Evolutionary conservation across 2,329 filamentous ascomycete species (phyloP).

Genomic region (Claviceps sp.): DNA sequence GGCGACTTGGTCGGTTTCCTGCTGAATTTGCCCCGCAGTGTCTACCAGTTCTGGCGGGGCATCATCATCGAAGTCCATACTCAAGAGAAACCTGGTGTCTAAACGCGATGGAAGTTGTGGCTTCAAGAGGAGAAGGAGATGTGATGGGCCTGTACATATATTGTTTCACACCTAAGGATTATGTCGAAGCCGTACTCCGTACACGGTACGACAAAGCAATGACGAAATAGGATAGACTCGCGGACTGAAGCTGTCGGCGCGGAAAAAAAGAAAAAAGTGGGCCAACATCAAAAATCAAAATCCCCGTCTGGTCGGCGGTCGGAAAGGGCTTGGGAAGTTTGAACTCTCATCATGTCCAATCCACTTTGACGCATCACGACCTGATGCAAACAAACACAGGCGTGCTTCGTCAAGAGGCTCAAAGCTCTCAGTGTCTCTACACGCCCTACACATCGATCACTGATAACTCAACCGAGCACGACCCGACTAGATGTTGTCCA

Average conservation of each 20-base stretch:
- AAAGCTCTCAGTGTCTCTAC: neutral
- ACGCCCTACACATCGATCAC: neutral
- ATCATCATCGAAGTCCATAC: slow-evolving; percentile 54
- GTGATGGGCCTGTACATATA: no score
- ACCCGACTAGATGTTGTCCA: neutral
- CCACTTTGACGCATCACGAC: neutral
- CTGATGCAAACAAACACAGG: no score
- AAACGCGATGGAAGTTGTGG: neutral
- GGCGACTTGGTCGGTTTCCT: slow-evolving; percentile 31
- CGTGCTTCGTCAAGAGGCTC: no score
- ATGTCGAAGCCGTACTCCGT: no score
- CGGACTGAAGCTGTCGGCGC: neutral
- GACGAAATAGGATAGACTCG: neutral
- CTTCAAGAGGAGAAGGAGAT: neutral
- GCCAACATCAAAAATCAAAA: neutral
- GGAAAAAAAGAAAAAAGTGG: neutral
- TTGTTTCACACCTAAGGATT: neutral
- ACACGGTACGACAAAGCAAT: neutral
- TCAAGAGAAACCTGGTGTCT: neutral
- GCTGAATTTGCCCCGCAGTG: slow-evolving; percentile 21
- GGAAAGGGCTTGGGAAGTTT: no score
- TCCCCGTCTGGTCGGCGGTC: neutral
- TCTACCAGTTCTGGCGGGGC: slow-evolving; percentile 51
- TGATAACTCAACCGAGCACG: neutral
- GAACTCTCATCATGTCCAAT: neutral